These are phyloP conservation scores for Termitomyces sp. DNA, from an alignment of 768 basidiomycete genomes.

Conservation along the genomic window DNA sequence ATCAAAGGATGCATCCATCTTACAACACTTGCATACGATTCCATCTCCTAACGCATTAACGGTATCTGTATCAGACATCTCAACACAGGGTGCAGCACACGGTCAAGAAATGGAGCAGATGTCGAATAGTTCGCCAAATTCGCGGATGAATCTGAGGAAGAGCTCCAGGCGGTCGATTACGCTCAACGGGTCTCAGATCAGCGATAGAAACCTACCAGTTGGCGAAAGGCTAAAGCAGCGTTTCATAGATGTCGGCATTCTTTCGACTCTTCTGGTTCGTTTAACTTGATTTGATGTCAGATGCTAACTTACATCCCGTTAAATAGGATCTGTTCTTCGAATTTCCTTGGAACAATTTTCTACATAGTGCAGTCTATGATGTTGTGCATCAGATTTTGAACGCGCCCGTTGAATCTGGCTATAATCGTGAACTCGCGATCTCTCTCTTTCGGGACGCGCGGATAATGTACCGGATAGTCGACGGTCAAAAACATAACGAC, in stretches of 20 bases:
- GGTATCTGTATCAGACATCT: slow-evolving; percentile 23
- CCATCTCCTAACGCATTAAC: slow-evolving; percentile 24
- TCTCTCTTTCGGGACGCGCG: slow-evolving; percentile 82
- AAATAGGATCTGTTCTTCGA: slow-evolving; percentile 88
- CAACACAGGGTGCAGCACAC: slow-evolving; percentile 18
- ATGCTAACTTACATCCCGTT: background rate
- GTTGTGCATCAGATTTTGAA: slow-evolving; percentile 92
- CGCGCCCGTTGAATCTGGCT: slow-evolving; percentile 74
- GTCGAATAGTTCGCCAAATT: slow-evolving; percentile 24
- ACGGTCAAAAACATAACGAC: slow-evolving; percentile 80
- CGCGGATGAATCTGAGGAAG: slow-evolving; percentile 37
- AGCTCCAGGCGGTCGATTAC: slow-evolving; percentile 44
- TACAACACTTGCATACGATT: slow-evolving; percentile 25
- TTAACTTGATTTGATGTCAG: background rate
- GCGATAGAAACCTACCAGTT: slow-evolving; percentile 40
- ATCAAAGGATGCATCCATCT: slow-evolving; percentile 24
- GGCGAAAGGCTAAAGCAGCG: slow-evolving; percentile 79
- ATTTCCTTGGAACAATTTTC: slow-evolving; percentile 96
- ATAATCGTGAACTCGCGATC: slow-evolving; percentile 80
- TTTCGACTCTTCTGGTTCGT: slow-evolving; percentile 74
- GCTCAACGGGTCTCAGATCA: slow-evolving; percentile 18
- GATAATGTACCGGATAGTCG: slow-evolving; percentile 80
- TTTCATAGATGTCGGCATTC: slow-evolving; percentile 69
- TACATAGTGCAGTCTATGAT: slow-evolving; percentile 96
- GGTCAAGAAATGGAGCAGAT: slow-evolving; percentile 17